Evolutionary conservation across 1,284 basidiomycete genomes (phyloP).

Genomic region (Amylostereum areolatum): DNA sequence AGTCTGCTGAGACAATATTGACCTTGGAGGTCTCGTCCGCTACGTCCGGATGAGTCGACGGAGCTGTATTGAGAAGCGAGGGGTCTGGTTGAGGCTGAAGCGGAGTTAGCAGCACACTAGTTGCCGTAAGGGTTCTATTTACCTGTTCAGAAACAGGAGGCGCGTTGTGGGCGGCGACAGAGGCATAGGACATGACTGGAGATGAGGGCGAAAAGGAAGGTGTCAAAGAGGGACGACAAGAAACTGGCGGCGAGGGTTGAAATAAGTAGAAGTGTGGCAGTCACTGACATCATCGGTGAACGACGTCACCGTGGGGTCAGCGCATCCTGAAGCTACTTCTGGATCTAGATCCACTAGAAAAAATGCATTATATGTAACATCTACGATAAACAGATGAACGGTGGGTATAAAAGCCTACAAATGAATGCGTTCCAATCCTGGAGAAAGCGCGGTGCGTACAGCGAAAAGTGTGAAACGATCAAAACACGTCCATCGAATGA

Average conservation of each 20-base stretch:
- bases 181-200: slow-evolving; percentile 70
- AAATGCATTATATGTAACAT: no score
- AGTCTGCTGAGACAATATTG: slow-evolving; percentile 44
- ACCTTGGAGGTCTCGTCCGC: slow-evolving; percentile 49
- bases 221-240: neutral
- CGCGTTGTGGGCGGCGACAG: slow-evolving; percentile 52
- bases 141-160: slow-evolving; percentile 42
- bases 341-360: no score
- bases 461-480: slow-evolving; percentile 8
- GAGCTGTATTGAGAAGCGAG: slow-evolving; percentile 51
- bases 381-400: no score
- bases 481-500: slow-evolving; percentile 78
- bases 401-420: neutral
- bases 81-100: slow-evolving; percentile 57
- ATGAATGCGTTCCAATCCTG: slow-evolving; percentile 4
- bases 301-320: no score
- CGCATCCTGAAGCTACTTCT: no score
- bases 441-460: slow-evolving; percentile 3
- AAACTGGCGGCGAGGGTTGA: neutral
- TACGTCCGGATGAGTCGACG: slow-evolving; percentile 12
- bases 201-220: slow-evolving; percentile 5
- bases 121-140: no score
- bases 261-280: neutral
- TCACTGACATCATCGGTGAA: no score
- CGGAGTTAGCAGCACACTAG: no score